Percentiles rank a stretch among this genome's conserved stretches.
phyloP scores from a whole-genome alignment of 2,329 filamentous ascomycete species.

The Fusarium sp. region DNA sequence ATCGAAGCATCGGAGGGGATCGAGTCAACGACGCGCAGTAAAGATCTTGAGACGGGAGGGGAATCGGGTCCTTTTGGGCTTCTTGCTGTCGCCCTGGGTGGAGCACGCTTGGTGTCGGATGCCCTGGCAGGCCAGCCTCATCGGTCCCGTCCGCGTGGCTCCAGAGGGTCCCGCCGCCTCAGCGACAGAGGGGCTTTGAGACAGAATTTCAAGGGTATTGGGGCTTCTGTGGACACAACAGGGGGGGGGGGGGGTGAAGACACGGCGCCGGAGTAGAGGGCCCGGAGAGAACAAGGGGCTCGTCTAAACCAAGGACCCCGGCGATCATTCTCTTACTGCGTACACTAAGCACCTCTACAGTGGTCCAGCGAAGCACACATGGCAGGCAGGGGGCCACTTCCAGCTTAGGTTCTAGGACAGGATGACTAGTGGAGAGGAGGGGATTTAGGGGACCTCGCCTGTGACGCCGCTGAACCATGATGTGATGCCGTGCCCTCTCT shows the following conservation, averaged over 20 bases:
- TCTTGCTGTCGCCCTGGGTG: constrained; percentile 9
- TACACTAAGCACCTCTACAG: constrained; percentile 1
- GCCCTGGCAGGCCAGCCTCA: constrained; percentile 39
- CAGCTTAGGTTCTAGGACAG: not conserved
- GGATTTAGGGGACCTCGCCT: constrained; percentile 26
- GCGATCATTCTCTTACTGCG: constrained; percentile 19
- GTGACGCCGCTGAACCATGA: constrained; percentile 26
- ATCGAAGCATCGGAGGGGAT: constrained; percentile 30
- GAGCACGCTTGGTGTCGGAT: constrained; percentile 20
- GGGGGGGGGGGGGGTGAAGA: constrained; percentile 20
- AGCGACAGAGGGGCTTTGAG: constrained; percentile 23
- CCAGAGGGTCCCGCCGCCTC: constrained; percentile 28
- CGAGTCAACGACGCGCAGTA: constrained; percentile 39
- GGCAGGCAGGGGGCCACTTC: constrained; percentile 22
- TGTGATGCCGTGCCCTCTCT: constrained; percentile 17
- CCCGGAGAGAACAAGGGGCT: constrained; percentile 18
- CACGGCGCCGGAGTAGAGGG: constrained; percentile 30
- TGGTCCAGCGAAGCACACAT: constrained; percentile 19
- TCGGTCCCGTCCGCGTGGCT: constrained; percentile 42
- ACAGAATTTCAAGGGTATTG: constrained; percentile 23
- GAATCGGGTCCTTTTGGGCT: constrained; percentile 39
- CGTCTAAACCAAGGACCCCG: constrained; percentile 16
- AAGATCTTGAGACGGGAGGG: constrained; percentile 43
- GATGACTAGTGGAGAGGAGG: constrained; percentile 10
- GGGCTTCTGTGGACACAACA: not conserved